Evolutionary conservation across 192 early-diverging fungal genomes (phyloP).

Genomic region (Cladochytrium replicatum): DNA sequence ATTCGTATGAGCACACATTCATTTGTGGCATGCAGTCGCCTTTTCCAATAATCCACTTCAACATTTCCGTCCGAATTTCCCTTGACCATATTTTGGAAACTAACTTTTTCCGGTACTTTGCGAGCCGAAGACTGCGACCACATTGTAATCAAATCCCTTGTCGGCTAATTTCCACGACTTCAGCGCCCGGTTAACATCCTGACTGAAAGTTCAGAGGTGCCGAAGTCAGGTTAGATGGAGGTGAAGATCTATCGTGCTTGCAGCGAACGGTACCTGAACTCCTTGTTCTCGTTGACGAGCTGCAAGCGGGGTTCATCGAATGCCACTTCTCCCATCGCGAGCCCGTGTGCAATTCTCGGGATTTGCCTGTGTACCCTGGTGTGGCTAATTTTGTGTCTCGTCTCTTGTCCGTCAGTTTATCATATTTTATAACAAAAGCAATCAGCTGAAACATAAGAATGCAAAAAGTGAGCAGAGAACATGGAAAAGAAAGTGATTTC

Average conservation of each 20-base stretch:
- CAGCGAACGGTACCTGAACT: constrained; percentile 58
- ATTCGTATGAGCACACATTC: no score
- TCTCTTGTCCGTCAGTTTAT: no score
- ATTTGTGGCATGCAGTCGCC: no score
- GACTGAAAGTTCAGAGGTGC: not conserved
- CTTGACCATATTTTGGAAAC: constrained; percentile 9
- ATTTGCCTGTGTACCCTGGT: no score
- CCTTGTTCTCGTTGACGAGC: constrained; percentile 68
- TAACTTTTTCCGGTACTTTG: constrained; percentile 96
- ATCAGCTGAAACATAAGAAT: no score
- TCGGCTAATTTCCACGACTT: constrained; percentile 70
- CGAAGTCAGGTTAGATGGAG: not conserved
- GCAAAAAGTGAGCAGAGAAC: no score
- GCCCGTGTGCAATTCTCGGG: no score
- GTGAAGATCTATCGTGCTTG: not conserved
- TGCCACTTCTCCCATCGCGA: no score
- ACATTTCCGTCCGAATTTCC: not conserved
- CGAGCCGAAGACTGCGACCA: constrained; percentile 97
- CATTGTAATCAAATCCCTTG: constrained; percentile 89
- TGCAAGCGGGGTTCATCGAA: no score
- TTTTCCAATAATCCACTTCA: not conserved
- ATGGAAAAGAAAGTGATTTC: no score
- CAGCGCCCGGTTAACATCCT: constrained; percentile 29
- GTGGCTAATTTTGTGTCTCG: no score
- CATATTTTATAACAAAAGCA: no score